Base-by-base conservation (phyloP, 495 filamentous ascomycete genomes). In the Trichoderma virens region DNA sequence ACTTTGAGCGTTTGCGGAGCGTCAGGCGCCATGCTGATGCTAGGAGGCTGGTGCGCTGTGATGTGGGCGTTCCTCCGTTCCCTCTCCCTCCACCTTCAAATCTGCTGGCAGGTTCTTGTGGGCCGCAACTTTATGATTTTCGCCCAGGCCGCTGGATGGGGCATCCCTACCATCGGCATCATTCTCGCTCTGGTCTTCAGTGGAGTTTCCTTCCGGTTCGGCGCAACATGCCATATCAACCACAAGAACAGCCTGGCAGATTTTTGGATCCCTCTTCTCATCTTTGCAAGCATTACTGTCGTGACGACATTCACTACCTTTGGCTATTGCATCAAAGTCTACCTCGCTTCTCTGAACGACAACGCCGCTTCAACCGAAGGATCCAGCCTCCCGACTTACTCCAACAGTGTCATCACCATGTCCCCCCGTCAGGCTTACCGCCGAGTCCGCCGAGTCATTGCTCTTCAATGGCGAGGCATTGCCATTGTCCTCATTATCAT, bases 71-170 rank as follows among this genome's bases (percentile, higher is more conserved):
- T 97, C 75, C 80, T 97, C 56, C 86, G 94, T 61, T 89, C 94
- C 4, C 72, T 97, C 47, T 96, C 93, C 20, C 88, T 98, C 63
- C 94, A 98, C 73, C 84, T 98, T 14, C 95, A 98, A 76, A 96
- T 98, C 56, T 96, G 92, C 79, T 98, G 95, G 95, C 91, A 98
- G 71, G 79, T 95, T 23, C 85, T 93, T 5, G 87, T 95, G 8
- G 95, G 94, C 3, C 83, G 84, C 23, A 91, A 86, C 66, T 97
- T 96, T 75, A 97, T 97, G 86, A 92, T 90, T 83, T 83, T 82
- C 66, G 86, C 95, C 13, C 86, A 96, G 68, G 77, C 84, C 8
- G 76, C 84, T 54, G 94, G 95, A 65, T 96, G 93, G 88, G 91
- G 86, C 9, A 79, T 98, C 47, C 91, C 92, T 2, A 82, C 85